Base-by-base conservation (phyloP, 2,329 filamentous ascomycete genomes). In the Claviceps paspali region DNA sequence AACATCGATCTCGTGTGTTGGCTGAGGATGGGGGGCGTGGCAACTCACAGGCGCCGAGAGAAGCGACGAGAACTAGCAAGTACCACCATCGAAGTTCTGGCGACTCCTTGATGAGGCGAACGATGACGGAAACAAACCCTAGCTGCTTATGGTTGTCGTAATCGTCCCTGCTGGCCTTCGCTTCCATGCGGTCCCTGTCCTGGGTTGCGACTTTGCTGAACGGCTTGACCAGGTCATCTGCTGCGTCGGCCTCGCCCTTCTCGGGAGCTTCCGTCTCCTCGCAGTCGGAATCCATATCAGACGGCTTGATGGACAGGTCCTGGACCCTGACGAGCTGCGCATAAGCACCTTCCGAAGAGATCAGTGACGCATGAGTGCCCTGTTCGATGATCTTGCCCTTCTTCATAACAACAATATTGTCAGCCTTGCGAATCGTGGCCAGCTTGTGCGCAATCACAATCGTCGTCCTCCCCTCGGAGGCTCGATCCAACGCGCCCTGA, bases 401-500 rank as follows among this genome's bases (percentile, higher is more conserved):
- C 5, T 73, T 68, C 47, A 79, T 73, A 0, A 78, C 72, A 43
- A 70, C 75, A 27, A 78, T 79, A 3, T 62, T 52, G 49, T 77
- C 69, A 0, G 70, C 70, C 40, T 76, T 64, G 59, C 93, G 88
- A 59, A 95, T 93, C 0, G 87, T 95, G 2, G 82, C 88, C 4
- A 95, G 67, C 29, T 87, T 75, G 59, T 95, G 87, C 1, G 87
- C 87, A 49, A 95, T 94, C 31, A 82, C 87, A 53, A 95, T 93
- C 3, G 87, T 95, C 0, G 87, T 95, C 56, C 87, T 91, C 51
- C 81, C 79, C 22, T 93, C 74, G 17, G 94, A 69, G 28, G 74
- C 75, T 46, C 73, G 76, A 5, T 73, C 73, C 3, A 95, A 67
- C 2, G 87, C 87, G 47, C 79, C 75, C 56, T 95, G 94, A 42